phyloP scores from a whole-genome alignment of 257 asterid species.

The Nicotiana sylvestris region DNA sequence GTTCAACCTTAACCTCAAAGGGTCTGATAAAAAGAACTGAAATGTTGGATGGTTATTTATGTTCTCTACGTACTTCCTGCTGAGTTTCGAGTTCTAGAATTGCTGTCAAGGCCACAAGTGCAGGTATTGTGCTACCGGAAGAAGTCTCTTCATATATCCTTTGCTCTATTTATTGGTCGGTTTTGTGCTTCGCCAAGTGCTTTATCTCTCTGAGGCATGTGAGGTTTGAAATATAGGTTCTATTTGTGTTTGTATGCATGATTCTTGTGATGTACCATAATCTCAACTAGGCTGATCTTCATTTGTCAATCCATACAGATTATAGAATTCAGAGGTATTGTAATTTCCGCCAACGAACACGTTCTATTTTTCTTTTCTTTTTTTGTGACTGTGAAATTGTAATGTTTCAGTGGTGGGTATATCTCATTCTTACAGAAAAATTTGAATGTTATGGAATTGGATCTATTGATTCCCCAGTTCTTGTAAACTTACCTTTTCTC shows the following conservation, averaged over 20 bases:
- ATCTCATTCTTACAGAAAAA: not conserved
- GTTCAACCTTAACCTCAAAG: constrained; percentile 84
- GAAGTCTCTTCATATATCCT: not conserved
- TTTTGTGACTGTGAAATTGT: not conserved
- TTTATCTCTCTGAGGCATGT: not conserved
- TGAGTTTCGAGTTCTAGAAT: not conserved
- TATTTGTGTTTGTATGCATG: constrained; percentile 1
- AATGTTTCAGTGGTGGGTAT: not conserved
- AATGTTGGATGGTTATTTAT: not conserved
- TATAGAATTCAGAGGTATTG: not conserved
- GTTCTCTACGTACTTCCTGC: not conserved
- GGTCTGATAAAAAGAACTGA: constrained; percentile 55
- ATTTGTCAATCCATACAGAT: not conserved
- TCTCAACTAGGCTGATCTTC: not conserved
- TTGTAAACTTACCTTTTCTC: not conserved
- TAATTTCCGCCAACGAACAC: not conserved
- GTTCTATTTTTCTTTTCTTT: not conserved
- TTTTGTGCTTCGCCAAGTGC: not conserved
- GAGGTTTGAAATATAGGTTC: not conserved
- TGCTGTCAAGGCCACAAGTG: not conserved
- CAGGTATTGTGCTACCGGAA: not conserved
- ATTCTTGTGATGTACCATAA: not conserved
- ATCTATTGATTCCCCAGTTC: not conserved
- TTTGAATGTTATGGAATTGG: not conserved
- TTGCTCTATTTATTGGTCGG: not conserved